A percentile compares a stretch with the other conserved stretches of the same genome.
These are phyloP conservation scores for Ammopiptanthus mongolicus DNA, from an alignment of 306 rosid species.

Conservation along the genomic window DNA sequence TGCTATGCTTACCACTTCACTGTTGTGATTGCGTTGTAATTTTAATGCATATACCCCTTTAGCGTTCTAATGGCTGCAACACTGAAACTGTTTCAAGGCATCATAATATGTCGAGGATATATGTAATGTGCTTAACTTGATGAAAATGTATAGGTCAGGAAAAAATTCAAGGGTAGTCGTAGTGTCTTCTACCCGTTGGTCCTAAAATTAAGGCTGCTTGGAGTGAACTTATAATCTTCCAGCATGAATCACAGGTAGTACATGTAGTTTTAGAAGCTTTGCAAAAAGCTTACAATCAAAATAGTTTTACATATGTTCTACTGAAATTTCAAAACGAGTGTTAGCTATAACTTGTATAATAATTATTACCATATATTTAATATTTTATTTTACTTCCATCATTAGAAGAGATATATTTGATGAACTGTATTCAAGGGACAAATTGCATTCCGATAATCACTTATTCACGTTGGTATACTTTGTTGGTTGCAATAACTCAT, in stretches of 20 bases:
- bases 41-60: not conserved
- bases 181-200: not conserved
- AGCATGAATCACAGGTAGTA: not conserved
- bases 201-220: not conserved
- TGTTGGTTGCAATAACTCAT: not conserved
- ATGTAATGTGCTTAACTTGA: not conserved
- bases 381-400: slow-evolving; percentile 3
- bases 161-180: too few species aligned
- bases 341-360: not conserved
- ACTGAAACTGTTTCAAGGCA: not conserved
- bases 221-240: not conserved
- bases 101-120: not conserved
- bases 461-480: not conserved
- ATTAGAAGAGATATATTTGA: not conserved
- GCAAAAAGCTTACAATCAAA: not conserved
- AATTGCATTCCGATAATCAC: not conserved
- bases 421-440: slow-evolving; percentile 1
- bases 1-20: not conserved
- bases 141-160: too few species aligned
- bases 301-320: not conserved
- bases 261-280: not conserved
- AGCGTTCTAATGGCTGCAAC: not conserved
- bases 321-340: not conserved
- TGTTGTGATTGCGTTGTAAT: not conserved
- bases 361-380: not conserved